Evolutionary conservation across 306 rosid species (phyloP).

Genomic region (Morella rubra): DNA sequence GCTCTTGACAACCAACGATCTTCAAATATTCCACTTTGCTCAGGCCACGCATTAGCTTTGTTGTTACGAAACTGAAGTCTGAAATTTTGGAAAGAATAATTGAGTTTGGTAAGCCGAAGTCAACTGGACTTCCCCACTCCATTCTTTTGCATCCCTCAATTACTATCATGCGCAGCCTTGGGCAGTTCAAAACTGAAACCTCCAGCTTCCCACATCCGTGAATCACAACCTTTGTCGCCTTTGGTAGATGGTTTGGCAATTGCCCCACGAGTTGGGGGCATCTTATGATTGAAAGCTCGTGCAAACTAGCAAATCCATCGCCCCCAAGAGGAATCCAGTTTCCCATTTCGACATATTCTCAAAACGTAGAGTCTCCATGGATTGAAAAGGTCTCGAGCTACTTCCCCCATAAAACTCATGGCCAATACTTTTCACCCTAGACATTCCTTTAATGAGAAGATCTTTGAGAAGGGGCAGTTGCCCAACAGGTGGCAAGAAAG

Average conservation of each 20-base stretch:
- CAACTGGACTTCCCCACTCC: background rate
- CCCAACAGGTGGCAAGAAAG: slow-evolving; percentile 21
- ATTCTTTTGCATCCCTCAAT: background rate
- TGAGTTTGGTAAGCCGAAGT: background rate
- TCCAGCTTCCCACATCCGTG: background rate
- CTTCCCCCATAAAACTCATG: slow-evolving; percentile 19
- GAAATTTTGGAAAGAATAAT: background rate
- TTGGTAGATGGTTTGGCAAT: background rate
- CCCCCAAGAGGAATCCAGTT: slow-evolving; percentile 24
- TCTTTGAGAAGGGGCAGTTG: slow-evolving; percentile 31
- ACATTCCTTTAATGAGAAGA: slow-evolving; percentile 18
- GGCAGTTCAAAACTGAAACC: background rate
- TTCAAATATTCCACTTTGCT: too few relatives aligned
- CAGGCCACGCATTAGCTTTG: background rate
- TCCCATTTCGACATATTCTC: slow-evolving; percentile 28
- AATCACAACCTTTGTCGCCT: background rate
- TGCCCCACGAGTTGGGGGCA: slow-evolving; percentile 4
- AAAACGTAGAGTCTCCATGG: slow-evolving; percentile 27
- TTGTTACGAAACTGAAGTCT: background rate
- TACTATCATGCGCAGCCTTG: background rate
- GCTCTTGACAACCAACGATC: too few relatives aligned
- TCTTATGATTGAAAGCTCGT: slow-evolving; percentile 6
- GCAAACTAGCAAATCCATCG: slow-evolving; percentile 22
- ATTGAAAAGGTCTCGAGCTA: slow-evolving; percentile 19
- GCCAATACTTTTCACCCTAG: slow-evolving; percentile 20